Evolutionary conservation across 2,329 filamentous ascomycete species (phyloP).

Genomic region (Arthrobotrys sinensis): DNA sequence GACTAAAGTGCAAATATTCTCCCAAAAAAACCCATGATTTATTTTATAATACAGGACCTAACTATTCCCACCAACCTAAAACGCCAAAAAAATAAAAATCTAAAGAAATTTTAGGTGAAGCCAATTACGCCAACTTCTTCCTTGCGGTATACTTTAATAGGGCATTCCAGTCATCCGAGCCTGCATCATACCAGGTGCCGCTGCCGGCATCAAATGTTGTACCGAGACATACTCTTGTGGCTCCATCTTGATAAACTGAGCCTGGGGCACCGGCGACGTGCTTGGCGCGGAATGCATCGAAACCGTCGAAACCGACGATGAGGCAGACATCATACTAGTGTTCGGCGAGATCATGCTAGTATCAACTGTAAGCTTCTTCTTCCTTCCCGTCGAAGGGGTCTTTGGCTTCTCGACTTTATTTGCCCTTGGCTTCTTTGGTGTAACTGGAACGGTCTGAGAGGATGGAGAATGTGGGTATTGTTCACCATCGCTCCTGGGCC

Average conservation of each 20-base stretch:
- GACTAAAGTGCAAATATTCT: neutral
- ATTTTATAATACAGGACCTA: slow-evolving; percentile 34
- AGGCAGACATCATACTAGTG: slow-evolving; percentile 37
- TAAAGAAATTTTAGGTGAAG: neutral
- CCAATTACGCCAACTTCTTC: no score
- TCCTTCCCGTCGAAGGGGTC: slow-evolving; percentile 46
- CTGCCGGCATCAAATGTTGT: slow-evolving; percentile 16
- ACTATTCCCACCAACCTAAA: slow-evolving; percentile 10
- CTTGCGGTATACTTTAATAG: slow-evolving; percentile 3
- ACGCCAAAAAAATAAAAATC: slow-evolving; percentile 24
- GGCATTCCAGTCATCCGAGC: slow-evolving; percentile 45
- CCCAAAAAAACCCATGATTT: neutral
- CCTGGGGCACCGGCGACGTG: slow-evolving; percentile 20
- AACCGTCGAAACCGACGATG: neutral
- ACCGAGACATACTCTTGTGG: slow-evolving; percentile 31
- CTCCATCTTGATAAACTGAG: slow-evolving; percentile 44
- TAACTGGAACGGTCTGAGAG: slow-evolving; percentile 33
- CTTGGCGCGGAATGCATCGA: slow-evolving; percentile 37
- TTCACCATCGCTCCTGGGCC: slow-evolving; percentile 41
- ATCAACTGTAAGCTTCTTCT: slow-evolving; percentile 42
- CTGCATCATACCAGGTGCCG: slow-evolving; percentile 15
- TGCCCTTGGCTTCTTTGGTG: slow-evolving; percentile 54
- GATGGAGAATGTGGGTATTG: slow-evolving; percentile 13
- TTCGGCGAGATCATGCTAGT: slow-evolving; percentile 45
- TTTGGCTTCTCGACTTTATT: slow-evolving; percentile 57